A percentile compares a stretch with the other conserved stretches of the same genome.
Evolutionary conservation across 106 monocot species (phyloP).

Genomic region (Dioscorea dumetorum): DNA sequence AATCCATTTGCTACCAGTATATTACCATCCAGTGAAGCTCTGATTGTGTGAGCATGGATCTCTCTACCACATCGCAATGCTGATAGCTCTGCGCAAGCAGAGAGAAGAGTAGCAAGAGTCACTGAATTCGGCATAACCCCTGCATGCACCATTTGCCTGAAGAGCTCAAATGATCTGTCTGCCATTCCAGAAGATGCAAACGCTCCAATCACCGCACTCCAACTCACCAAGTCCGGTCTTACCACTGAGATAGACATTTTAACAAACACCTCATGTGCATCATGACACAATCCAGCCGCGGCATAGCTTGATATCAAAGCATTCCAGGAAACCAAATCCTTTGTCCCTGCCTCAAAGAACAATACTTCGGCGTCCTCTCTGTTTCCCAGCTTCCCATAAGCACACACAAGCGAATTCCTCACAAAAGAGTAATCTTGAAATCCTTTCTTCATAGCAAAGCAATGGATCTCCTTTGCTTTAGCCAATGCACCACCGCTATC

Average conservation of each 20-base stretch:
- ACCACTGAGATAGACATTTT: constrained; percentile 15
- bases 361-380: constrained; percentile 28
- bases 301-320: constrained; percentile 61
- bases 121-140: constrained; percentile 24
- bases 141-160: constrained; percentile 30
- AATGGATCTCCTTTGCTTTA: constrained; percentile 44
- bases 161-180: constrained; percentile 30
- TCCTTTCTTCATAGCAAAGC: constrained; percentile 24
- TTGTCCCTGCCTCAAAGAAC: constrained; percentile 20
- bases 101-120: constrained; percentile 31
- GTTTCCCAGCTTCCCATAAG: constrained; percentile 59
- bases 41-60: constrained; percentile 31
- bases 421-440: constrained; percentile 43
- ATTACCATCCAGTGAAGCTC: constrained; percentile 15
- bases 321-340: constrained; percentile 60
- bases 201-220: constrained; percentile 52
- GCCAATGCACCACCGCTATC: constrained; percentile 6
- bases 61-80: constrained; percentile 32
- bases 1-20: constrained; percentile 35
- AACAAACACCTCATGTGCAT: constrained; percentile 42
- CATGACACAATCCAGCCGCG: constrained; percentile 25
- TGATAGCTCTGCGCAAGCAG: constrained; percentile 32
- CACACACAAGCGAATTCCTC: constrained; percentile 53
- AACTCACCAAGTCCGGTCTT: constrained; percentile 42
- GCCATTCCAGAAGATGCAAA: constrained; percentile 20